A percentile compares a stretch with the other conserved stretches of the same genome.
Conservation (phyloP, 139 green algal species). For the Coccomyxa sp. region DNA sequence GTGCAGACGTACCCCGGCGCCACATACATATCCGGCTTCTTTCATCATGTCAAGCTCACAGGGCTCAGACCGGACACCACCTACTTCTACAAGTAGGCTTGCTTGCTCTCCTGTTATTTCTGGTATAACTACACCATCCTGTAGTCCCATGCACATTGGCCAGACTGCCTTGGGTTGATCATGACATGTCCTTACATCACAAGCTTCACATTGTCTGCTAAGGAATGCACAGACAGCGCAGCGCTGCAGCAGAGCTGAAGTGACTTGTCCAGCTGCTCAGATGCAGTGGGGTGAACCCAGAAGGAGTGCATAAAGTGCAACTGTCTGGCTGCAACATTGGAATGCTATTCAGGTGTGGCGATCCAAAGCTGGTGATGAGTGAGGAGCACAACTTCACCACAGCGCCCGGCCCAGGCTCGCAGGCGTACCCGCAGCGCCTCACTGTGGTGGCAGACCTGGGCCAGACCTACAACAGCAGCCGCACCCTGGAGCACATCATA, state of each 20-base stretch:
- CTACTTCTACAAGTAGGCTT: conserved; percentile 34
- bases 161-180: neutral
- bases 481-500: conserved; percentile 51
- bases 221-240: neutral
- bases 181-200: neutral
- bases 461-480: conserved; percentile 59
- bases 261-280: too few relatives aligned
- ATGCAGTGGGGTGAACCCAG: too few relatives aligned
- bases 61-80: conserved; percentile 2
- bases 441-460: conserved; percentile 62
- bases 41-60: neutral
- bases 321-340: too few relatives aligned
- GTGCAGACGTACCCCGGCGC: neutral
- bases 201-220: neutral
- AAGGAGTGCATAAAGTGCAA: too few relatives aligned
- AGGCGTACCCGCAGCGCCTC: conserved; percentile 20
- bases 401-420: neutral
- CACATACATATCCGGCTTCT: neutral
- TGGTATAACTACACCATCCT: neutral
- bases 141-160: neutral
- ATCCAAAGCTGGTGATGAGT: conserved; percentile 9
- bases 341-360: conserved; percentile 17
- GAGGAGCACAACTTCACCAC: conserved; percentile 32
- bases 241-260: too few relatives aligned
- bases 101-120: neutral